Evolutionary conservation across 2,329 filamentous ascomycete species (phyloP).

Genomic region (Aphanoascus verrucosus): DNA sequence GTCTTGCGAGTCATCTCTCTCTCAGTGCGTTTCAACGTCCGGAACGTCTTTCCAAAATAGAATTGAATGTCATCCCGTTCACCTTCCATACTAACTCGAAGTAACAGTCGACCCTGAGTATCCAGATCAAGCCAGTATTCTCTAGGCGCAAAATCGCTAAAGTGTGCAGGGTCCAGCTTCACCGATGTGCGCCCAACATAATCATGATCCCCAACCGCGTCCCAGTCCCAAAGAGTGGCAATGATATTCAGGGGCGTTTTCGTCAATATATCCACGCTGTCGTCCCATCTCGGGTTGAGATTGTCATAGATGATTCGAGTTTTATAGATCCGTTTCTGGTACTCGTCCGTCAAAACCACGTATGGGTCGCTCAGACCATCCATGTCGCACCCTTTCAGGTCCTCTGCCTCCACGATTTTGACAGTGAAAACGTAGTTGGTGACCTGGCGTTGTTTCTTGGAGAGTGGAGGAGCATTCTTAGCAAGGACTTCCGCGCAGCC

Average conservation of each 20-base stretch:
- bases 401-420: conserved; percentile 96
- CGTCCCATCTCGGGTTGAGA: conserved; percentile 92
- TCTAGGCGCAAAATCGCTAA: conserved; percentile 86
- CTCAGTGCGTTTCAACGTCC: conserved; percentile 88
- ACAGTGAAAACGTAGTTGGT: conserved; percentile 96
- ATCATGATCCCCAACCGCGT: conserved; percentile 92
- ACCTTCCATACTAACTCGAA: conserved; percentile 96
- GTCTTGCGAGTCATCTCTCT: conserved; percentile 97
- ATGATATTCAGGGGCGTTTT: conserved; percentile 86
- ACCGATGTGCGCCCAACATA: conserved; percentile 94
- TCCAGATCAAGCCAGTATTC: conserved; percentile 98
- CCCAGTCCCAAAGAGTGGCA: conserved; percentile 96
- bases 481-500: conserved; percentile 73
- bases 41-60: conserved; percentile 94
- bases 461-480: conserved; percentile 59
- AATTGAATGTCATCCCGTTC: conserved; percentile 98
- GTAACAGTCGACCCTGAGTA: conserved; percentile 77
- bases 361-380: conserved; percentile 93
- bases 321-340: conserved; percentile 91
- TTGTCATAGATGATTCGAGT: conserved; percentile 84
- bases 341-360: conserved; percentile 92
- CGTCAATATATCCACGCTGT: conserved; percentile 91
- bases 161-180: conserved; percentile 95
- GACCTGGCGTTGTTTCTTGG: conserved; percentile 56
- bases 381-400: conserved; percentile 94